Percentiles rank a stretch among this genome's conserved stretches.
phyloP scores from a whole-genome alignment of 2,329 filamentous ascomycete species.

The Conoideocrella luteorostrata region DNA sequence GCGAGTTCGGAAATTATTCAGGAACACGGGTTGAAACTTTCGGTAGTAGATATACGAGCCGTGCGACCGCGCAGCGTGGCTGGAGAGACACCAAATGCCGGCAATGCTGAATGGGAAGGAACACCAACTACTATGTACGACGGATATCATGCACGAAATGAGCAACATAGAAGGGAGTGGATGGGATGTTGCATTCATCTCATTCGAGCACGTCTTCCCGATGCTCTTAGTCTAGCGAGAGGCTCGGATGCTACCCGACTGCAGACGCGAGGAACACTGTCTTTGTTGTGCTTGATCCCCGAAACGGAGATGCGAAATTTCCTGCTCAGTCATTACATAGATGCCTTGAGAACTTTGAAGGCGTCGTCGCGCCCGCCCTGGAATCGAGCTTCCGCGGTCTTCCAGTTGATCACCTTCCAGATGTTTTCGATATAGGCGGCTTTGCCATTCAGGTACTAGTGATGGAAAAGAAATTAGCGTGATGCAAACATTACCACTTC shows the following conservation, averaged over 20 bases:
- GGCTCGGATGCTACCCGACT: no score
- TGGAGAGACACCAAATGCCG: constrained; percentile 5
- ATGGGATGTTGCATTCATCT: no score
- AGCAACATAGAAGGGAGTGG: no score
- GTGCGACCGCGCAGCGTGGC: constrained; percentile 8
- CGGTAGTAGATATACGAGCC: neutral
- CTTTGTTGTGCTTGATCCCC: neutral
- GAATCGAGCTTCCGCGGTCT: constrained; percentile 59
- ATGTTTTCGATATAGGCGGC: constrained; percentile 69
- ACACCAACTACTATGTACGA: neutral
- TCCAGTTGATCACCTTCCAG: constrained; percentile 76
- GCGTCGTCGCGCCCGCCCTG: constrained; percentile 38
- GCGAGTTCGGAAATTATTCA: neutral
- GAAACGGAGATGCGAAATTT: no score
- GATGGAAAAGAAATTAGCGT: no score
- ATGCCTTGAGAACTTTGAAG: constrained; percentile 38
- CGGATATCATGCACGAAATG: no score
- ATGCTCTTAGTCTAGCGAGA: no score
- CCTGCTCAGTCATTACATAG: no score
- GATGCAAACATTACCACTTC: no score
- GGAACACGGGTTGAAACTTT: neutral
- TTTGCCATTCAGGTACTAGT: constrained; percentile 72
- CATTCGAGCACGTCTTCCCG: no score
- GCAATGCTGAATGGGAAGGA: constrained; percentile 4
- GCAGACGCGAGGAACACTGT: no score